Percentiles rank a stretch among this genome's conserved stretches.
These are phyloP conservation scores for Euphrasia arctica DNA, from an alignment of 305 asterid genomes.

Conservation along the genomic window DNA sequence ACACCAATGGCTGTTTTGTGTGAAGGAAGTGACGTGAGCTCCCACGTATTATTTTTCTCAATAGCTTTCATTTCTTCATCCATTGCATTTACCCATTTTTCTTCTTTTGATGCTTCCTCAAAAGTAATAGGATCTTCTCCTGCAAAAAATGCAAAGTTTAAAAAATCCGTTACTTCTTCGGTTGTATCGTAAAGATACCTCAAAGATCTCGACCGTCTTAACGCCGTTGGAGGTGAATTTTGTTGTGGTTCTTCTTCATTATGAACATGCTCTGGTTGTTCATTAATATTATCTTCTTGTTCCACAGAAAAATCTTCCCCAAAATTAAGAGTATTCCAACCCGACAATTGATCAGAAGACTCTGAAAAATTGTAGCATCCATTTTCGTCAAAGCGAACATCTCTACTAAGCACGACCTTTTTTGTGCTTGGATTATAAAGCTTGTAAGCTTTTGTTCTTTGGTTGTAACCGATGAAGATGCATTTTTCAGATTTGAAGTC, in stretches of 20 bases:
- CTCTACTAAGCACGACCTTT: neutral
- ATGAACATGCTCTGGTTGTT: too few relatives aligned
- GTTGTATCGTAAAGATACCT: constrained; percentile 2
- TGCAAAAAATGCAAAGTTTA: neutral
- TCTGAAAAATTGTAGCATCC: neutral
- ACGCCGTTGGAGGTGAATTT: neutral
- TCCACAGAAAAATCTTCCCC: too few relatives aligned
- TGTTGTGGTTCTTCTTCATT: neutral
- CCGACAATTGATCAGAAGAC: neutral
- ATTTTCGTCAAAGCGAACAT: neutral
- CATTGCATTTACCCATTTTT: neutral
- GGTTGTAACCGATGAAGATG: neutral
- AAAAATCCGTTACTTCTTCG: neutral
- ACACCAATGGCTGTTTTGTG: constrained; percentile 12
- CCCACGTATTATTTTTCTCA: constrained; percentile 9
- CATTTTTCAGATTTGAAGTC: constrained; percentile 3
- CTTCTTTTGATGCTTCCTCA: constrained; percentile 6
- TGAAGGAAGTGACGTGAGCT: constrained; percentile 12
- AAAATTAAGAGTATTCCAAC: too few relatives aligned
- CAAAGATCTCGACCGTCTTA: neutral
- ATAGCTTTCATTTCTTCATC: neutral
- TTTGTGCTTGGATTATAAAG: neutral
- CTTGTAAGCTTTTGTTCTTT: neutral
- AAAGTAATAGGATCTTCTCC: neutral
- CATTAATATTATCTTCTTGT: neutral